Percentiles rank a stretch among this genome's conserved stretches.
Evolutionary conservation across 352 stramenopile genomes (phyloP).

Genomic region (Pythium coloratum): DNA sequence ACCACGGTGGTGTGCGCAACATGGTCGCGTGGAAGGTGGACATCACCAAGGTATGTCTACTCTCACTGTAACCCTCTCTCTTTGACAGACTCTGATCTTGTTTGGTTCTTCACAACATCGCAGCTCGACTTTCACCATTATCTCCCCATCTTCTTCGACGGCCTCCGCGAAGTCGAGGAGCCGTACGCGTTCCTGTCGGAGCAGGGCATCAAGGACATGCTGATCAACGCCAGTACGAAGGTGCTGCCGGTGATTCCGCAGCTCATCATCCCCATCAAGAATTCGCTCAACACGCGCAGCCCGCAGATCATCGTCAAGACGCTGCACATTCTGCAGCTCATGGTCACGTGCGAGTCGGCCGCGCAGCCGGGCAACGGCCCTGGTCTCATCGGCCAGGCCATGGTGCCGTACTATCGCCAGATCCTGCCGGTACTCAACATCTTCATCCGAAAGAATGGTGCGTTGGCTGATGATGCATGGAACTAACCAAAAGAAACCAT

Average conservation of each 20-base stretch:
- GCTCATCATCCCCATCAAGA: conserved; percentile 98
- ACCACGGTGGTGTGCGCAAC: conserved; percentile 95
- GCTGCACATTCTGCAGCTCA: conserved; percentile 95
- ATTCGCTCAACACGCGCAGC: conserved; percentile 93
- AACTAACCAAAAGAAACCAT: background rate
- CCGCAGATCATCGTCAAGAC: conserved; percentile 95
- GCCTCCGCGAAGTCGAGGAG: conserved; percentile 94
- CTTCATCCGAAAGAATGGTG: conserved; percentile 95
- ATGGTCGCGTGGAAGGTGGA: conserved; percentile 97
- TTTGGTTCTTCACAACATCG: background rate
- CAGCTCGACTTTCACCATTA: conserved; percentile 99
- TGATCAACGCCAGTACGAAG: conserved; percentile 94
- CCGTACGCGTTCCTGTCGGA: conserved; percentile 97
- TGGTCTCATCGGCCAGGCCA: conserved; percentile 92
- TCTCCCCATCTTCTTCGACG: conserved; percentile 98
- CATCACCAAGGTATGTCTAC: conserved; percentile 80
- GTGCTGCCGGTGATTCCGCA: conserved; percentile 97
- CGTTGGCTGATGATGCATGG: background rate
- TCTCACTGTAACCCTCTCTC: background rate
- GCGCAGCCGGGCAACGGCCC: conserved; percentile 73
- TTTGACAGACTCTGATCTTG: background rate
- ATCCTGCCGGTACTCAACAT: conserved; percentile 97
- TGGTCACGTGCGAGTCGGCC: conserved; percentile 93
- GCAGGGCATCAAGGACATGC: conserved; percentile 97
- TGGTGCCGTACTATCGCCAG: conserved; percentile 98